Evolutionary conservation across 2,329 filamentous ascomycete genomes (phyloP), one percentile per base, ranked within the genome.

Genomic region (Arthroderma sp.): DNA sequence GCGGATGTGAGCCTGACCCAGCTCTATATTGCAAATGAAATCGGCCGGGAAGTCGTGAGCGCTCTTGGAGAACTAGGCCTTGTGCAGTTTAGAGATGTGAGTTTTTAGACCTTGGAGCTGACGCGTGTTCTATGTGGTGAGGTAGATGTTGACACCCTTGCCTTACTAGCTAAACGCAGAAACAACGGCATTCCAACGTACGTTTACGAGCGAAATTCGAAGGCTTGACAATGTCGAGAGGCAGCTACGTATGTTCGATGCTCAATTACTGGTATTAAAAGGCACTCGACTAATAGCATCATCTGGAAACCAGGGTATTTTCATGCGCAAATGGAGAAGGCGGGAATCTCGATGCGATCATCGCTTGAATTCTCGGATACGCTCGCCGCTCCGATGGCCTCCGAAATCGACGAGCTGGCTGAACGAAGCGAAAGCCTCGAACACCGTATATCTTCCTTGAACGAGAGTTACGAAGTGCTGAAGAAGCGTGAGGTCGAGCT

Each of bases 1-100:
- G 86, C 87, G 85, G 86, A 95, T 69, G 98, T 98, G 91, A 95
- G 87, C 76, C 83, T 98, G 82, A 94, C 94, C 61, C 91, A 98
- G 80, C 83, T 98, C 61, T 98, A 96, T 70, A 93, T 98, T 60
- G 86, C 91, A 61, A 96, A 95, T 65, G 91, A 98, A 74, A 96
- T 98, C 57, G 89, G 91, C 57, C 81, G 91, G 62, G 93, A 98
- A 72, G 89, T 95, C 58, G 88, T 96, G 52, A 94, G 88, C 62
- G 89, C 89, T 46, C 74, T 98, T 53, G 91, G 91, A 62, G 91
- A 98, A 75, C 78, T 98, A 60, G 91, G 91, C 47, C 77, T 91
- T 59, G 88, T 96, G 65, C 88, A 96, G 68, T 98, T 98, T 64
- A 79, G 91, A 69, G 91, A 98, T 76, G 89, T 96, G 74, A 64